Base-by-base conservation (phyloP, 148 eudicot genomes). In the Mesembryanthemum crystallinum region DNA sequence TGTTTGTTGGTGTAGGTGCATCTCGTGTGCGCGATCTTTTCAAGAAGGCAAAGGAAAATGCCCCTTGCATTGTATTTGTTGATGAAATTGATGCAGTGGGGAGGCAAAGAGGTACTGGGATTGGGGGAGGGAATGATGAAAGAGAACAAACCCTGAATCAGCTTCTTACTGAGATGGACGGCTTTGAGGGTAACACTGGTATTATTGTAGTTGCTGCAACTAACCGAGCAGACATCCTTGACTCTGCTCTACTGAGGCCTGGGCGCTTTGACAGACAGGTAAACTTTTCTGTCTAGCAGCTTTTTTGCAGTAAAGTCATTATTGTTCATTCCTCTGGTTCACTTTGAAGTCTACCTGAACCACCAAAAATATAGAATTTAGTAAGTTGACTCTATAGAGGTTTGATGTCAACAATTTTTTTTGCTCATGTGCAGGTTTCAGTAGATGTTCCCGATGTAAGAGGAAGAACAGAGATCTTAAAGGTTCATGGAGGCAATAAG, bases 51-150 rank as follows among this genome's bases (percentile, higher is more conserved):
- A 96, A 95, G 82, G 98, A 92, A 73, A 96, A 92, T 81, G 99
- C 98, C 66, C 99, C 99, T 3, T 96, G 99, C 85, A 96, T 96
- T 79, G 97, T 96, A 8, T 96, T 96, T 87, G 98, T 96, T 66
- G 99, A 96, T 89, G 99, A 96, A 85, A 96, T 96, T 78, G 99
- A 96, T 89, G 99, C 99, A 28, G 99, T 96, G 77, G 99, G 99
- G 78, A 86, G 99, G 77, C 93, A 87, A 73, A 92, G 99, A 85
- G 99, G 99, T 76, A 89, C 99, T 27, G 99, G 99, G 24, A 91
- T 96, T 59, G 99, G 99, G 28, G 98, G 98, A 73, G 98, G 97
- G 67, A 95, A 95, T 75, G 98, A 95, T 79, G 98, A 95, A 82
- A 90, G 98, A 68, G 98, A 95, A 74, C 98, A 95, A 77, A 95